Evolutionary conservation across 768 basidiomycete genomes (phyloP).

Genomic region (Agrocybe pediades): DNA sequence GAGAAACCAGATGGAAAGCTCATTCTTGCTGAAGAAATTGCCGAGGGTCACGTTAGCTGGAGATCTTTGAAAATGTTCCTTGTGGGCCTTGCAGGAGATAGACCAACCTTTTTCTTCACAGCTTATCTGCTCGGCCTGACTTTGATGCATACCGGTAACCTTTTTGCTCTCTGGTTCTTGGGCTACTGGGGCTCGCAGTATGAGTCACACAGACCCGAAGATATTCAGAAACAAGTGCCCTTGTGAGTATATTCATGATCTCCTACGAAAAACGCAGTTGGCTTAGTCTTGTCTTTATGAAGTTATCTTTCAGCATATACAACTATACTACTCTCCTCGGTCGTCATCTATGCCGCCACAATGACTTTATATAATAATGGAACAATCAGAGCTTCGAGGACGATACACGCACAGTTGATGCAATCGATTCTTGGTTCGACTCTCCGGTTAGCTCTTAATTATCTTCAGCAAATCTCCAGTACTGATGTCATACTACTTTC

Average conservation of each 20-base stretch:
- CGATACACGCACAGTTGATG: constrained; percentile 12
- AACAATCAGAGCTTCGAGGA: constrained; percentile 33
- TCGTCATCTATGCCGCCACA: constrained; percentile 2
- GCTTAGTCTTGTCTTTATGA: neutral
- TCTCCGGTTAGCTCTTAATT: constrained; percentile 15
- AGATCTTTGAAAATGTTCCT: constrained; percentile 37
- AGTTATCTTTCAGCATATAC: constrained; percentile 49
- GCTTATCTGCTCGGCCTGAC: constrained; percentile 23
- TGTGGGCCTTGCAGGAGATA: constrained; percentile 33
- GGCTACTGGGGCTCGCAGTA: constrained; percentile 49
- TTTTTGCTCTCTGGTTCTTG: constrained; percentile 34
- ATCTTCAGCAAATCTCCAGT: neutral
- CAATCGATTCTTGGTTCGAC: constrained; percentile 18
- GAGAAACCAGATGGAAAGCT: constrained; percentile 44
- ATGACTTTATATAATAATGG: constrained; percentile 29
- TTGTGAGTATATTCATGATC: constrained; percentile 31
- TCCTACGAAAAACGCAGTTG: neutral
- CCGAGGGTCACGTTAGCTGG: constrained; percentile 28
- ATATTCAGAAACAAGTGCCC: constrained; percentile 33
- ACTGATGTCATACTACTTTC: constrained; percentile 15
- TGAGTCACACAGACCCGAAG: constrained; percentile 27
- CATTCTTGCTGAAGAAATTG: constrained; percentile 61
- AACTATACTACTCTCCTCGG: constrained; percentile 9
- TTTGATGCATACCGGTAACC: constrained; percentile 29
- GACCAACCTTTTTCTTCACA: constrained; percentile 35